Evolutionary conservation across 306 rosid genomes (phyloP), one percentile per base, ranked within the genome.

Genomic region (Ochetophila trinervis): DNA sequence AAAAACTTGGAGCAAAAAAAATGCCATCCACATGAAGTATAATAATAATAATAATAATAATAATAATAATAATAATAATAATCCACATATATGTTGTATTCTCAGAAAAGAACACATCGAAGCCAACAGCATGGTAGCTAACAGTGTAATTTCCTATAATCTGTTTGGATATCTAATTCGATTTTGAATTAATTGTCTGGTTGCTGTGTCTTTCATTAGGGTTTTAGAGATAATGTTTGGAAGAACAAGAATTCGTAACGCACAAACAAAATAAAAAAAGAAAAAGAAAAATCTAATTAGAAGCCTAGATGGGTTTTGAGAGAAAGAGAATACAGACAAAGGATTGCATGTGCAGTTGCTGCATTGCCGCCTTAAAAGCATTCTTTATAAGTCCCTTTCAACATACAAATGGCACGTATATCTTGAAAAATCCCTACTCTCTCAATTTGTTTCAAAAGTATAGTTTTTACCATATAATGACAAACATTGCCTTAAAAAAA

Each of bases 281-380:
- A 74, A 64, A 57, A 74, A 77, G 35, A 27, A 74, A 64, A 76
- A 72, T 27, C 52, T 9, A 1, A 53, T 19, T 21, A 14, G 63
- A 60, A 69, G 69, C 75, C 79, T 83, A 85, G 79, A 3, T 66
- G 79, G 82, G 77, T 57, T 79, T 85, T 53, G 78, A 81, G 37
- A 8, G 22, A 50, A 10, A n/a, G 12, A 5, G 55, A 45, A 30
- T 53, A 79, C 58, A 15, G 80, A 82, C 84, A 86, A 85, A 75
- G 52, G 1, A 2, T 1, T 74, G 87, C 96, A 86, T 84, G 96
- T 86, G 94, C 93, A 42, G 18, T 62, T 86, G 80, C 84, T 79
- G 13, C 81, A 65, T 62, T 79, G 15, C 57, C 79, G 76, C 85
- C 79, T 79, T 48, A 51, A 56, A 76, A 54, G 37, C 54, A 21